Conservation (phyloP, 345 rosid species). For the Eucalyptus grandis region DNA sequence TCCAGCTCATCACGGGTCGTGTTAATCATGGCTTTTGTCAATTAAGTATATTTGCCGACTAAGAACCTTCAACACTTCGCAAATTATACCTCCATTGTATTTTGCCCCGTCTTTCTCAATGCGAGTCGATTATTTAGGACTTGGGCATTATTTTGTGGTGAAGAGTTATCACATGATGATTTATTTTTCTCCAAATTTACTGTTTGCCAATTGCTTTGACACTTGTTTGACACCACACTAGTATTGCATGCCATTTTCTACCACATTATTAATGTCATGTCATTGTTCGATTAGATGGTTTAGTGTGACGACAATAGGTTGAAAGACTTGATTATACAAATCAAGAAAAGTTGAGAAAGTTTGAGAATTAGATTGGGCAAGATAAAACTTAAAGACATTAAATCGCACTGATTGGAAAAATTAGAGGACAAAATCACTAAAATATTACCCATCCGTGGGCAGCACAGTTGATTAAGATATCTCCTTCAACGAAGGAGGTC, state of each 20-base stretch:
- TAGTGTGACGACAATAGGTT: not conserved
- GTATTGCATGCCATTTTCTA: not conserved
- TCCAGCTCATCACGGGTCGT: not conserved
- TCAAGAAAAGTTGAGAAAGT: not conserved
- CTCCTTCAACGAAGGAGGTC: no score
- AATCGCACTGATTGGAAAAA: not conserved
- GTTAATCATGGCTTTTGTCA: not conserved
- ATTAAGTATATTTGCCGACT: not conserved
- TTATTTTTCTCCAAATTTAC: not conserved
- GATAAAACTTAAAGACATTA: not conserved
- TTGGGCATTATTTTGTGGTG: not conserved
- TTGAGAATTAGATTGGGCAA: not conserved
- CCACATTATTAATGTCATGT: not conserved
- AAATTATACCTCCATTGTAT: not conserved
- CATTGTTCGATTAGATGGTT: not conserved
- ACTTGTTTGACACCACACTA: not conserved
- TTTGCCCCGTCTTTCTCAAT: not conserved
- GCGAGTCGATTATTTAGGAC: not conserved
- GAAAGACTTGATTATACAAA: not conserved
- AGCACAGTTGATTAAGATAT: no score
- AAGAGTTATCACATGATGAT: not conserved
- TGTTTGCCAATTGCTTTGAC: not conserved
- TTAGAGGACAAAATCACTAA: not conserved
- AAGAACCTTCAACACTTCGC: not conserved
- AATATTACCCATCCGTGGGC: not conserved